phyloP scores from a whole-genome alignment of 2,329 filamentous ascomycete genomes.

The Aspergillus sp. region DNA sequence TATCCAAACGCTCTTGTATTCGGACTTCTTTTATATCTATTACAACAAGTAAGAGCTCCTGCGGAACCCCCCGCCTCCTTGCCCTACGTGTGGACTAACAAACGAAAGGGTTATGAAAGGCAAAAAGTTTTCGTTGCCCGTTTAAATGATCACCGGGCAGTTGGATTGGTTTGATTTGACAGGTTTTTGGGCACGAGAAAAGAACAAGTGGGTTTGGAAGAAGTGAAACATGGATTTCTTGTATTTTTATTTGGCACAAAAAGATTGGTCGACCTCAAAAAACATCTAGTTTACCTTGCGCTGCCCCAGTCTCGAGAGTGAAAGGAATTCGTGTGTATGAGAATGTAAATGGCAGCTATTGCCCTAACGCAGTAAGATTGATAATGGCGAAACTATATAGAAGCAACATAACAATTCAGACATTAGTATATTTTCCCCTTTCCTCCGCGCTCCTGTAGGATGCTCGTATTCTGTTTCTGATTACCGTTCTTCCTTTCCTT shows the following conservation, averaged over 20 bases:
- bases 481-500: not conserved
- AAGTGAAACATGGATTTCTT: not conserved
- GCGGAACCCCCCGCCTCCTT: not conserved
- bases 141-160: conserved; percentile 46
- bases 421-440: not conserved
- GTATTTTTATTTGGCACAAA: not conserved
- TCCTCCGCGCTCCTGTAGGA: not conserved
- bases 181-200: not conserved
- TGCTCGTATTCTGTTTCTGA: not conserved
- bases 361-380: not conserved
- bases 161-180: not conserved
- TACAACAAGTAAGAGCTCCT: conserved; percentile 74
- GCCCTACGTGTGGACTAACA: conserved; percentile 7
- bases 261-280: not conserved
- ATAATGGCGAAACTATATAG: not conserved
- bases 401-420: not conserved
- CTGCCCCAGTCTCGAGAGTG: too few relatives aligned
- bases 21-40: conserved; percentile 99
- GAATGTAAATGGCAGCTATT: not conserved
- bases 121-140: conserved; percentile 82
- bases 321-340: too few relatives aligned
- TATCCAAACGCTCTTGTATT: conserved; percentile 92
- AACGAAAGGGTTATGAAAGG: conserved; percentile 67
- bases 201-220: not conserved
- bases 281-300: not conserved